Evolutionary conservation across 1,284 basidiomycete species (phyloP), one percentile per base, ranked within the genome.

Genomic region (Heliocybe sulcata): DNA sequence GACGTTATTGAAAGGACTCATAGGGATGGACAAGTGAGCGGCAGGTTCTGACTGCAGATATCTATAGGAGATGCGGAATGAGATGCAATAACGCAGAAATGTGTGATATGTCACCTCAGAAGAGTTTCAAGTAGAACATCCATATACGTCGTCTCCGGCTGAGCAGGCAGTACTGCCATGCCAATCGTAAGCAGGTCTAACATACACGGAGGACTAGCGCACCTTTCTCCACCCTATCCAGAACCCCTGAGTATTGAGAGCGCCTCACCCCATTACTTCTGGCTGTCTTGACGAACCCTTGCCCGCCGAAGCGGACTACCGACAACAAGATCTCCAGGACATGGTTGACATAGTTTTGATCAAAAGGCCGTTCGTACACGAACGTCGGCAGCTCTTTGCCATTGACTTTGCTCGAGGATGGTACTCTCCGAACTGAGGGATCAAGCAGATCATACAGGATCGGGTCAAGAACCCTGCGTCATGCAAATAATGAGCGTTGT

Each of bases 261-360:
- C 85, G 81, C 58, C 78, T 81, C 51, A 91, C 73, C 9, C 72
- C 70, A 9, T 82, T 81, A 12, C 75, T 75, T 52, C 83, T 77
- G 0, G 86, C 80, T 1, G 85, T 79, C 61, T 90, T 87, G 45
- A 82, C 77, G 65, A 96, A 92, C 0, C 90, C 91, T 67, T 92
- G 87, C 0, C 94, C 94, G 1, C 94, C 94, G 65, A 95, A 94
- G 23, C 84, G 81, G 47, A 91, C 82, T 2, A 98, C 76, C 0
- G 87, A 84, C 1, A 90, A 72, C 2, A 98, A 67, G n/a, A 82
- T 83, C 55, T 92, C 87, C 42, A 96, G 69, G 4, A 91, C 69
- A 67, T 92, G 82, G 54, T 82, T 78, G 12, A 83, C 72, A 57
- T 85, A 81, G 22, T 82, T 80, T 60, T 93, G 84, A 64, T 97